A percentile compares a stretch with the other conserved stretches of the same genome.
phyloP scores from a whole-genome alignment of 352 stramenopile species.

The Phytophthora multivora region DNA sequence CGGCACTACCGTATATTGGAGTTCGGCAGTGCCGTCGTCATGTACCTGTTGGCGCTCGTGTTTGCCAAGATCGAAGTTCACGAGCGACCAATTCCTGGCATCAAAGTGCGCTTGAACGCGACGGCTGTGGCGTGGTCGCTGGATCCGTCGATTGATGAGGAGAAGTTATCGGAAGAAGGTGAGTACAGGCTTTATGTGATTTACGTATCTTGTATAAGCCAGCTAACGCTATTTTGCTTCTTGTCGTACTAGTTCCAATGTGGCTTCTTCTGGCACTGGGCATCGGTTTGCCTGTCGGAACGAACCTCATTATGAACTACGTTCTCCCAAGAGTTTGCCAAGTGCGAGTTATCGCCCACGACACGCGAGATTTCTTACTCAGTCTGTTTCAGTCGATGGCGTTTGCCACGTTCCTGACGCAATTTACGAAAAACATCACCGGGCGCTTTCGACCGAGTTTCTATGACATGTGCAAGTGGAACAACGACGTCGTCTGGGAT shows the following conservation, averaged over 20 bases:
- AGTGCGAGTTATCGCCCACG: constrained; percentile 61
- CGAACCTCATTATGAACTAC: constrained; percentile 68
- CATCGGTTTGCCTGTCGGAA: constrained; percentile 43
- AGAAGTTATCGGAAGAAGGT: constrained; percentile 53
- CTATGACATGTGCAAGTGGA: constrained; percentile 85
- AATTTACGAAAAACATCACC: constrained; percentile 80
- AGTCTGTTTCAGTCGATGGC: constrained; percentile 61
- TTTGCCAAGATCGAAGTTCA: constrained; percentile 63
- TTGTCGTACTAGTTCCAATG: constrained; percentile 52
- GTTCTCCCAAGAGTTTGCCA: constrained; percentile 53
- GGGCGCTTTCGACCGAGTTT: constrained; percentile 84
- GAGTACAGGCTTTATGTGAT: background rate
- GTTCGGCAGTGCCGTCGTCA: constrained; percentile 51
- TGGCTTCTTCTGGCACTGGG: constrained; percentile 39
- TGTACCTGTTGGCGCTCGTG: constrained; percentile 51
- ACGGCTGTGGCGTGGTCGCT: constrained; percentile 47
- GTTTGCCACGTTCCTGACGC: constrained; percentile 60
- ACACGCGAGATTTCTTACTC: constrained; percentile 80
- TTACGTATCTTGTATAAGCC: too few species aligned
- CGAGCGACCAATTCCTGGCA: constrained; percentile 55
- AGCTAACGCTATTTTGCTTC: background rate
- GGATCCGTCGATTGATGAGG: constrained; percentile 56
- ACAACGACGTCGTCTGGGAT: constrained; percentile 73
- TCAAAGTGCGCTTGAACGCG: constrained; percentile 51
- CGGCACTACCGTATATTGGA: constrained; percentile 57